Percentiles rank a stretch among this genome's conserved stretches.
phyloP scores from a whole-genome alignment of 768 basidiomycete species.

The Trametes meyenii region DNA sequence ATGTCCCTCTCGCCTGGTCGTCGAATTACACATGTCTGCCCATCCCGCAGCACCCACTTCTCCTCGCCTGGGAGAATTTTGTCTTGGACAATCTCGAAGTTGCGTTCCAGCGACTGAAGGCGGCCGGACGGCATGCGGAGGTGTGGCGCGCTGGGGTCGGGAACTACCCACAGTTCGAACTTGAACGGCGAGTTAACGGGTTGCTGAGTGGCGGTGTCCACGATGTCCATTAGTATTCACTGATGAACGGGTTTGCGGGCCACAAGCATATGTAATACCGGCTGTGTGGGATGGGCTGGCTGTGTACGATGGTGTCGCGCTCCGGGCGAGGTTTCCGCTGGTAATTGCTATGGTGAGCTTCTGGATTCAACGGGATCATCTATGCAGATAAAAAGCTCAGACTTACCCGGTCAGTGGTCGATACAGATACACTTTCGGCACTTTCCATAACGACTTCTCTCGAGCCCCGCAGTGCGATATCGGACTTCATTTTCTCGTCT shows the following conservation, averaged over 20 bases:
- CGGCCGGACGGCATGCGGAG: not conserved
- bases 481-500: not conserved
- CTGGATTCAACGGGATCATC: no score
- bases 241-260: not conserved
- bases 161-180: not conserved
- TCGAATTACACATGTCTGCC: not conserved
- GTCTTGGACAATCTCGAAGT: not conserved
- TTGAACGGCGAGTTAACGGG: slow-evolving; percentile 7
- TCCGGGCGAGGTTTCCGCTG: not conserved
- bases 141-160: not conserved
- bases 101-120: not conserved
- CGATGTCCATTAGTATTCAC: slow-evolving; percentile 9
- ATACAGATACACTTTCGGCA: not conserved
- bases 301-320: not conserved
- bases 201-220: not conserved
- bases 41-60: slow-evolving; percentile 1
- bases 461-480: no score
- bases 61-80: slow-evolving; percentile 5
- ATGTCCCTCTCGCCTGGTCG: not conserved
- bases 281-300: not conserved
- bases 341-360: no score
- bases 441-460: no score
- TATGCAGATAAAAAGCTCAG: no score
- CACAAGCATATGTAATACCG: not conserved
- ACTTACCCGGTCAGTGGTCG: no score